Base-by-base conservation (phyloP, 371 early-diverging fungal species). In the Enterocytospora artemiae region DNA sequence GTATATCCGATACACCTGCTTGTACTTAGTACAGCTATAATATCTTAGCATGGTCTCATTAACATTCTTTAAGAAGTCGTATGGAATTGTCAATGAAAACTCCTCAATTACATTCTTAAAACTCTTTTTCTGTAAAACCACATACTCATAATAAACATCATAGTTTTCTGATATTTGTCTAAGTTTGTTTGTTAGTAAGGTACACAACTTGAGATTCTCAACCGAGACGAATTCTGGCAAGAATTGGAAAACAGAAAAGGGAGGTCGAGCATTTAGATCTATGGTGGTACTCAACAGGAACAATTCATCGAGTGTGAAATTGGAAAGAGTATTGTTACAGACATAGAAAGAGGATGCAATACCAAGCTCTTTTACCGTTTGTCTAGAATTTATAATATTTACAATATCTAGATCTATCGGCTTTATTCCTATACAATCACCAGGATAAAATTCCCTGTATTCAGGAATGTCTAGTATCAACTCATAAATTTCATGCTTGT, bases 81-180 rank as follows among this genome's bases (percentile, higher is more conserved):
- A 54, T 12, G 50, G 45, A 28, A 33, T 7, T 4, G 2, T 27
- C 3, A 62, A 4, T 7, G 18, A 41, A 28, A 62, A 52, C n/a
- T 62, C 62, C 5, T 62, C 7, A n/a, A 54, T 5, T 4, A 62
- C 44, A 16, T 75, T 70, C 48, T 65, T 59, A 12, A 71, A 49
- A n/a, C 69, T 69, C 49, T 67, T 70, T 52, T 43, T 61, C 0
- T 64, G 44, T 37, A 39, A 3, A 12, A 69, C 1, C 20, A 73
- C 49, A 45, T 75, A 78, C 12, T 51, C 49, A 49, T 72, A 64
- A 48, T 78, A 78, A n/a, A 61, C 24, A 36, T 72, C 72, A 54
- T 78, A 78, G 32, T 71, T 62, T 5, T 54, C 28, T 27, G 59
- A 37, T 33, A 77, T 68, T 45, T 72, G 69, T 27, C 51, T 37